Base-by-base conservation (phyloP, 495 filamentous ascomycete species). In the Talaromyces liani region DNA sequence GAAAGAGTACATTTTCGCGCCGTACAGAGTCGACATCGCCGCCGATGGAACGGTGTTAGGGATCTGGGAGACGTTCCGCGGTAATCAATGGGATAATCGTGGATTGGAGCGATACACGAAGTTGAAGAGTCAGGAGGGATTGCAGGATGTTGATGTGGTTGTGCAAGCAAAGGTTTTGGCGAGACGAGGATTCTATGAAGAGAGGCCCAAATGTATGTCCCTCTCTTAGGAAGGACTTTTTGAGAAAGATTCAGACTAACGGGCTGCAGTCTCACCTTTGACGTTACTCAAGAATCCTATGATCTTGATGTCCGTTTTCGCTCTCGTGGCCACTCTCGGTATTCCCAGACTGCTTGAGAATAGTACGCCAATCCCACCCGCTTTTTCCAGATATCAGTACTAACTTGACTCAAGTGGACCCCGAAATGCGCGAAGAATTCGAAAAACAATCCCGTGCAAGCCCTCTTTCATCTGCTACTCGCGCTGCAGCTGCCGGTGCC, bases 341-440 rank as follows among this genome's bases (percentile, higher is more conserved):
- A 87, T 98, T 86, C 94, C 94, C 8, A 93, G 97, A 75, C 71
- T 98, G 36, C 85, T 98, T 76, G 92, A 98, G 59, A 97, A 96
- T 67, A 96, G 93, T 97, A 85, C 62, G 92, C 85, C 45, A 41
- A 58, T 61, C 54, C 49, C 31, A 22, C 3, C 41, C 59, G 29
- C 22, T 33, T 45, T 33, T 47, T 31, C 6, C 47, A 47, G 29
- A 60, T 12, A 29, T 24, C 2, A 31, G 61, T 45, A 45, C 47
- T 64, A 63, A 65, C 47, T 4, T 29, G 55, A 10, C 7, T 60
- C 12, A n/a, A 97, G 93, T 98, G 93, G 94, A 98, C 70, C 91
- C 91, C 18, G 94, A 98, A 74, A 90, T 90, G 79, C 85, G 86
- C 63, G 90, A 88, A 67, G 95, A 98, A 76, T 95, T 93, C 72